Conservation (phyloP, 352 stramenopile species). For the Phytophthora podocarpi region DNA sequence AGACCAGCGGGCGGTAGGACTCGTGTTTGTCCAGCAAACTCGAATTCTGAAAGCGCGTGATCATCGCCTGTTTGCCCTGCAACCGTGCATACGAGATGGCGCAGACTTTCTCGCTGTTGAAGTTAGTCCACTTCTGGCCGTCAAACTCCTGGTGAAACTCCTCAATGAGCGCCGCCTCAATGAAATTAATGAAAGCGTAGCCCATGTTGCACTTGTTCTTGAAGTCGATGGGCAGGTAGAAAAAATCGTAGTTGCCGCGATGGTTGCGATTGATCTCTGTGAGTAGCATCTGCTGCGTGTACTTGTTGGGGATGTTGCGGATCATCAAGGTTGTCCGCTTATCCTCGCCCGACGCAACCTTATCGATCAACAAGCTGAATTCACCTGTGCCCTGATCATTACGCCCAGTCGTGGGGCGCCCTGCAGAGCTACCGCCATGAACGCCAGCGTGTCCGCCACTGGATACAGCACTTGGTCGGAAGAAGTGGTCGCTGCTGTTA, state of each 20-base stretch:
- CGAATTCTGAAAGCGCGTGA: conserved; percentile 99
- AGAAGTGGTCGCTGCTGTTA: conserved; percentile 28
- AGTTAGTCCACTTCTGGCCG: conserved; percentile 95
- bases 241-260: conserved; percentile 97
- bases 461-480: conserved; percentile 15
- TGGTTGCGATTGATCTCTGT: conserved; percentile 95
- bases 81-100: conserved; percentile 99
- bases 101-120: conserved; percentile 99
- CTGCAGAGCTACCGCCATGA: conserved; percentile 12
- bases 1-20: conserved; percentile 92
- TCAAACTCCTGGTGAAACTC: conserved; percentile 88
- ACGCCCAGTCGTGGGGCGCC: conserved; percentile 34
- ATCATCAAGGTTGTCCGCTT: conserved; percentile 99
- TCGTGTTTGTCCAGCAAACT: conserved; percentile 94
- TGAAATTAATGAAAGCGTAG: conserved; percentile 99
- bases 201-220: conserved; percentile 99
- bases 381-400: conserved; percentile 73
- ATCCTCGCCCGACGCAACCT: conserved; percentile 89
- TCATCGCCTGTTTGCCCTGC: conserved; percentile 97
- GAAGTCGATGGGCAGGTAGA: conserved; percentile 99
- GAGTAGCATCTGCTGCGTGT: conserved; percentile 99
- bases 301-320: conserved; percentile 99
- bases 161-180: conserved; percentile 83
- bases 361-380: conserved; percentile 80
- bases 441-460: conserved; percentile 7